These are phyloP conservation scores for Salix brachista DNA, from an alignment of 345 rosid genomes.

Conservation along the genomic window DNA sequence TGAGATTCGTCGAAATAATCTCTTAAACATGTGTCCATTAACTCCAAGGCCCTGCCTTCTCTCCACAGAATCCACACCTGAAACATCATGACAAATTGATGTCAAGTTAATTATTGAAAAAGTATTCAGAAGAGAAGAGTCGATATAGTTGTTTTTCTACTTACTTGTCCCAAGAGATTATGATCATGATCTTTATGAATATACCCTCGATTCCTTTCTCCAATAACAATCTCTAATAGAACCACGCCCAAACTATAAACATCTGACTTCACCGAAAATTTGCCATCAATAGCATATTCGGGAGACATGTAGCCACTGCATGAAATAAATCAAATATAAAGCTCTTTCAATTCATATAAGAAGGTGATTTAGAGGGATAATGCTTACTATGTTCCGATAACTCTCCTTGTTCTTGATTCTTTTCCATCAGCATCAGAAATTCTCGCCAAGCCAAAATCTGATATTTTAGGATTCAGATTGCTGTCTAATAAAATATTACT, in stretches of 20 bases:
- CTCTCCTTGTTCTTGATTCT: not conserved
- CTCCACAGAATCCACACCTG: conserved; percentile 16
- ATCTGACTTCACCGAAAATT: not conserved
- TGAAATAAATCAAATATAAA: not conserved
- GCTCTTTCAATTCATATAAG: not conserved
- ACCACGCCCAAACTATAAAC: not conserved
- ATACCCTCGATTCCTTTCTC: not conserved
- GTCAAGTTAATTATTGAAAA: too few species aligned
- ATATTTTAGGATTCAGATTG: conserved; percentile 1
- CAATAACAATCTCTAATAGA: not conserved
- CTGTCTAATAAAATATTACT: conserved; percentile 6
- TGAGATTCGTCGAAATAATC: not conserved
- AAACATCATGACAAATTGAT: not conserved
- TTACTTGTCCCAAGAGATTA: conserved; percentile 2
- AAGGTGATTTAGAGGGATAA: not conserved
- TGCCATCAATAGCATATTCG: not conserved
- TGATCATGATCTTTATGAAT: not conserved
- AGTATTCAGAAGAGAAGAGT: too few species aligned
- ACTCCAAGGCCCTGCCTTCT: conserved; percentile 6
- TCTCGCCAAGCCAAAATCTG: conserved; percentile 8
- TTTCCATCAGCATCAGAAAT: not conserved
- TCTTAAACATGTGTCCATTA: not conserved
- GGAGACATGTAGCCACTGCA: conserved; percentile 2
- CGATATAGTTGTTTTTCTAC: not conserved
- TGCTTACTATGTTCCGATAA: not conserved